Evolutionary conservation across 192 early-diverging fungal species (phyloP), one percentile per base, ranked within the genome.

Genomic region (Podila clonocystis): DNA sequence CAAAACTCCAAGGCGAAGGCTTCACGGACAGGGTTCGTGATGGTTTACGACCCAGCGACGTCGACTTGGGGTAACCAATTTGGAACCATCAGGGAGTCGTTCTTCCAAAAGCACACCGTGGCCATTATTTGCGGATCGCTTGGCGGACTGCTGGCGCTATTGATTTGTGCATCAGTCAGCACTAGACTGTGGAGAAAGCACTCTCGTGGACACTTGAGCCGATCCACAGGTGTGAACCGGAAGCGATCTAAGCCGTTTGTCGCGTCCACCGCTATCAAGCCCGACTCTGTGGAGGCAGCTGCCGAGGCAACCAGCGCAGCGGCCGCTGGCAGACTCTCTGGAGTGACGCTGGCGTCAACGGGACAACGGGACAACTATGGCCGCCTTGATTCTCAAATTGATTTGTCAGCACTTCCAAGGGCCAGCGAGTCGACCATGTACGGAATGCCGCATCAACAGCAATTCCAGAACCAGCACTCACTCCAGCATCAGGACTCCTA

Each of bases 111-210:
- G 3, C 61, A 79, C 33, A 65, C n/a, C 15, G 52, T 58, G 1
- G 70, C 52, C 19, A 58, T 79, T 24, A 79, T 79, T 55, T 65
- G 33, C 11, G 69, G 65, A 19, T 72, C 76, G 13, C 34, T 79
- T 2, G 65, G 58, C 22, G 76, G 65, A 0, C 63, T 79, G 5
- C 3, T 79, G 19, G 38, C 61, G 1, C 28, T 79, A 5, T 17
- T 72, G 50, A 26, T 72, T 2, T 22, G 63, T 52, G 65, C 76
- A n/a, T 50, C 76, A 2, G 61, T 68, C 33, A 7, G 15, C 2
- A 6, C 49, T n/a, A 64, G 76, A 20, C 29, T 79, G 4, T 72
- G 50, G 26, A 63, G 73, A 34, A 68, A 34, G 34, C 55, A 65
- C 28, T 36, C 31, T 15, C 45, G 60, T 1, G 36, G 68, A 24